Evolutionary conservation across 441 rosid genomes (phyloP).

Genomic region (Rhodomyrtus psidioides): DNA sequence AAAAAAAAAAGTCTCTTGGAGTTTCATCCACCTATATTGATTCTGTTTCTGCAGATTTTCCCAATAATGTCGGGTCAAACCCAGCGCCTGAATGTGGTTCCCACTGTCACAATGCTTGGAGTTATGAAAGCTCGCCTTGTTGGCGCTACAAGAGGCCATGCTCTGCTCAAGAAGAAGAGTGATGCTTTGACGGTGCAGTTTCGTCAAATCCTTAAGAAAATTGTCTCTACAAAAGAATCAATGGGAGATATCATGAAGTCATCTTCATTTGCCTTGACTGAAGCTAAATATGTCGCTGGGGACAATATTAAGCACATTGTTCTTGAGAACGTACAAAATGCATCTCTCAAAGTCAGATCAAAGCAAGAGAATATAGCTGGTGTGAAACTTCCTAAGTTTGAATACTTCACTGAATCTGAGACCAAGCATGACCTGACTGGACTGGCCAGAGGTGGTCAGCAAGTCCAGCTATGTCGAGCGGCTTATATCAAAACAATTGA

Average conservation of each 20-base stretch:
- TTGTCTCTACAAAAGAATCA: slow-evolving; percentile 70
- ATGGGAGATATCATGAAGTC: slow-evolving; percentile 91
- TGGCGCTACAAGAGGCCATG: slow-evolving; percentile 95
- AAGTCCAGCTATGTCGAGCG: slow-evolving; percentile 77
- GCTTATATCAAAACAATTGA: slow-evolving; percentile 82
- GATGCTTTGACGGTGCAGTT: slow-evolving; percentile 91
- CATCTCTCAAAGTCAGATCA: slow-evolving; percentile 73
- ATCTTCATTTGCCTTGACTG: slow-evolving; percentile 73
- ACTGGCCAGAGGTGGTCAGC: slow-evolving; percentile 91
- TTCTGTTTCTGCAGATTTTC: slow-evolving; percentile 4
- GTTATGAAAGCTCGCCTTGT: slow-evolving; percentile 81
- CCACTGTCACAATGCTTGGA: slow-evolving; percentile 82
- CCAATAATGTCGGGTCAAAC: slow-evolving; percentile 70
- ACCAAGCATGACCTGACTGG: slow-evolving; percentile 84
- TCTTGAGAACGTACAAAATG: slow-evolving; percentile 73
- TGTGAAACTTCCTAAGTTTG: slow-evolving; percentile 85
- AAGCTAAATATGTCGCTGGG: slow-evolving; percentile 88
- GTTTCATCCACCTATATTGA: background rate
- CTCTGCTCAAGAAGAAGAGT: slow-evolving; percentile 94
- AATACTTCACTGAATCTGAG: slow-evolving; percentile 70
- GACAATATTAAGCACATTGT: slow-evolving; percentile 78
- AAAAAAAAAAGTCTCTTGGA: background rate
- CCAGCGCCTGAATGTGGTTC: slow-evolving; percentile 82
- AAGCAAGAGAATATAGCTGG: slow-evolving; percentile 82
- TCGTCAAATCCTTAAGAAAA: slow-evolving; percentile 75